phyloP scores from a whole-genome alignment of 2,329 filamentous ascomycete genomes.

The Madurella mycetomatis region DNA sequence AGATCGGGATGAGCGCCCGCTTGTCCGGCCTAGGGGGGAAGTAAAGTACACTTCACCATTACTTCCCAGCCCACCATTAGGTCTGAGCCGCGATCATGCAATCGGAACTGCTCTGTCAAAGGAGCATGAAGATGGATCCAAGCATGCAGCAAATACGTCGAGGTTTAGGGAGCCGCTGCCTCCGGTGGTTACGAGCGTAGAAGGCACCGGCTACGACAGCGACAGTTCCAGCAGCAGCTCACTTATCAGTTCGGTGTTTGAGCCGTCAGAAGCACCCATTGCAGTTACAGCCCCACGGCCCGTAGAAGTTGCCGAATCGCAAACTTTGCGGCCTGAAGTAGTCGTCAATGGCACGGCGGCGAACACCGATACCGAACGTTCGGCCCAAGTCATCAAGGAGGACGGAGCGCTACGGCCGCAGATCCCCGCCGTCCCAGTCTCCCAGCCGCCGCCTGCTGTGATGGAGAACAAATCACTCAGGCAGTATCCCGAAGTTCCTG shows the following conservation, averaged over 20 bases:
- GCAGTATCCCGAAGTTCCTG: slow-evolving; percentile 48
- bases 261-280: slow-evolving; percentile 25
- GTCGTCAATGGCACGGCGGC: background rate
- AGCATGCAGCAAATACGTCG: slow-evolving; percentile 53
- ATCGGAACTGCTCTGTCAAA: slow-evolving; percentile 53
- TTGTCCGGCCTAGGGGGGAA: slow-evolving; percentile 49
- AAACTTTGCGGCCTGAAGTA: slow-evolving; percentile 3
- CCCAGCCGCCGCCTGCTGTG: slow-evolving; percentile 40
- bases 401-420: slow-evolving; percentile 4
- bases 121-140: slow-evolving; percentile 48
- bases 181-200: slow-evolving; percentile 65
- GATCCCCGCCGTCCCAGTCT: slow-evolving; percentile 44
- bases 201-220: slow-evolving; percentile 60
- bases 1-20: slow-evolving; percentile 54
- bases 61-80: slow-evolving; percentile 30
- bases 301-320: background rate
- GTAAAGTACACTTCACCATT: slow-evolving; percentile 28
- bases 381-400: background rate
- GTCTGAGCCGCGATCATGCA: slow-evolving; percentile 56
- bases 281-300: background rate
- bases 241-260: slow-evolving; percentile 35
- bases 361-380: background rate
- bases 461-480: slow-evolving; percentile 13
- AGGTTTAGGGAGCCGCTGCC: slow-evolving; percentile 62
- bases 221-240: slow-evolving; percentile 45